phyloP scores from a whole-genome alignment of 2,329 filamentous ascomycete species.

The Didymella lethalis region DNA sequence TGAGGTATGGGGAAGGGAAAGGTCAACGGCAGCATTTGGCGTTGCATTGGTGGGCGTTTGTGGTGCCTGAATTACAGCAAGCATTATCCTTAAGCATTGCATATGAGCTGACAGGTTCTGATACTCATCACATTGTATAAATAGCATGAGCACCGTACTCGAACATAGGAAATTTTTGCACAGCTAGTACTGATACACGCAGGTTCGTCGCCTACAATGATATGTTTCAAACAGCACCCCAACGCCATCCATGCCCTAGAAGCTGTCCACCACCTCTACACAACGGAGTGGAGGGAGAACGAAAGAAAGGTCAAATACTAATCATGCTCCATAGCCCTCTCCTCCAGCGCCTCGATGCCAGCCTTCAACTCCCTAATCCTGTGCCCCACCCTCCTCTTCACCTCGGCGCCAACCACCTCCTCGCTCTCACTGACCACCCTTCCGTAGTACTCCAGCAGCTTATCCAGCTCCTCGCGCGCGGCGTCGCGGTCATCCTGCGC shows the following conservation, averaged over 20 bases:
- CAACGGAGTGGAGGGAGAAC: background rate
- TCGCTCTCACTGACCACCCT: slow-evolving; percentile 15
- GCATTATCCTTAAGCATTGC: background rate
- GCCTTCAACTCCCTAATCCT: slow-evolving; percentile 63
- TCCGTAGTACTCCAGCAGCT: slow-evolving; percentile 59
- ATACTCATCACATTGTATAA: background rate
- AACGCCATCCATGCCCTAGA: slow-evolving; percentile 7
- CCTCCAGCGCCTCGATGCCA: slow-evolving; percentile 60
- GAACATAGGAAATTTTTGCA: slow-evolving; percentile 5
- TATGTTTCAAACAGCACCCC: background rate
- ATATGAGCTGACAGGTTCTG: background rate
- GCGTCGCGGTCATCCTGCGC: slow-evolving; percentile 63
- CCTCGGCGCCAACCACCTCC: slow-evolving; percentile 15
- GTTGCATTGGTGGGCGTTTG: slow-evolving; percentile 3
- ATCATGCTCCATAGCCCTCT: slow-evolving; percentile 60
- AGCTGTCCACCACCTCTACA: background rate
- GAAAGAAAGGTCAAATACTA: slow-evolving; percentile 29
- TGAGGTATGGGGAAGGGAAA: background rate
- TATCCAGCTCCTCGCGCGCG: slow-evolving; percentile 61
- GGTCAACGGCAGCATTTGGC: background rate
- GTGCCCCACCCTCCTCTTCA: slow-evolving; percentile 34
- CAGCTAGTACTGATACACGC: slow-evolving; percentile 10
- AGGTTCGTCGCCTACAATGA: background rate
- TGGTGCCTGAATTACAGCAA: background rate
- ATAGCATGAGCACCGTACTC: background rate